These are phyloP conservation scores for Exsudoporus frostii DNA, from an alignment of 768 basidiomycete genomes.

Conservation along the genomic window DNA sequence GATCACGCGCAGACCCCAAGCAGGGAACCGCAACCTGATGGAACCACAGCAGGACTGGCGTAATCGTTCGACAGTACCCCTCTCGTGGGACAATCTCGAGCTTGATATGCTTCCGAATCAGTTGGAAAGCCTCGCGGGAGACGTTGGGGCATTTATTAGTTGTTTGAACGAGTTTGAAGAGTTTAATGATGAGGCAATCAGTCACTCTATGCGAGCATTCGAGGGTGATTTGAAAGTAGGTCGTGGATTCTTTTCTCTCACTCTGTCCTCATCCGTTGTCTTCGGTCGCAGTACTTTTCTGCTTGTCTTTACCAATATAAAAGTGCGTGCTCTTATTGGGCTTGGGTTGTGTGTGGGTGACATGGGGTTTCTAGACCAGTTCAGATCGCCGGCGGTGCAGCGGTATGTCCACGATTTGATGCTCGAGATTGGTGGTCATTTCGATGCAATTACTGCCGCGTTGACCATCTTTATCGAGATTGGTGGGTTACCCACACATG, in stretches of 20 bases:
- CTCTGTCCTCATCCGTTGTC: not conserved
- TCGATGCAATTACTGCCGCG: conserved; percentile 46
- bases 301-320: conserved; percentile 45
- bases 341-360: not conserved
- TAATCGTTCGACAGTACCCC: conserved; percentile 35
- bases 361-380: conserved; percentile 38
- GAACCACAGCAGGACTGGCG: conserved; percentile 31
- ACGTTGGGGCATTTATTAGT: conserved; percentile 45
- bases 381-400: conserved; percentile 48
- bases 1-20: conserved; percentile 36
- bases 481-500: conserved; percentile 30
- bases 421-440: conserved; percentile 47
- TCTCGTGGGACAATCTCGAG: conserved; percentile 38
- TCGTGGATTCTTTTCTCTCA: not conserved
- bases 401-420: conserved; percentile 49
- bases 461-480: conserved; percentile 50
- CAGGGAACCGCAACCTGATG: conserved; percentile 31
- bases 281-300: conserved; percentile 44
- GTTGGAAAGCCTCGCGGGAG: conserved; percentile 42
- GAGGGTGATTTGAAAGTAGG: conserved; percentile 46
- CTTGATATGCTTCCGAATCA: conserved; percentile 46
- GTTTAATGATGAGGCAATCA: conserved; percentile 49
- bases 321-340: conserved; percentile 23
- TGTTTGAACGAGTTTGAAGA: conserved; percentile 55
- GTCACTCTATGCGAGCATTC: conserved; percentile 43